These are phyloP conservation scores for Geotrichum fermentans DNA, from an alignment of 1,139 yeast genomes.

Conservation along the genomic window DNA sequence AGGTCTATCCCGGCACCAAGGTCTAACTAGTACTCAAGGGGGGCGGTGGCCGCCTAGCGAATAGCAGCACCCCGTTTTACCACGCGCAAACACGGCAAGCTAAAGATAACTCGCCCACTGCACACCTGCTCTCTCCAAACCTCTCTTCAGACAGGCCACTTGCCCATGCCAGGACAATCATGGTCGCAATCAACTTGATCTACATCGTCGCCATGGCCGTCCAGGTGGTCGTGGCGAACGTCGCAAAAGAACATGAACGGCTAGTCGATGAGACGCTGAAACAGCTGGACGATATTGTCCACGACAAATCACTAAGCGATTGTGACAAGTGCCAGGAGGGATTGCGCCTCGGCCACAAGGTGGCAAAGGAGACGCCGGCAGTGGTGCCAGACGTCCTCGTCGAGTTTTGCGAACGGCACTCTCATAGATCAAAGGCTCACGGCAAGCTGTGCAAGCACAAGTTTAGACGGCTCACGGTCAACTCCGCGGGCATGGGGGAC, in stretches of 20 bases:
- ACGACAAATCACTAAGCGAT: not conserved
- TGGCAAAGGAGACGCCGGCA: constrained; percentile 41
- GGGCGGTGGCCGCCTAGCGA: not conserved
- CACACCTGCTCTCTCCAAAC: not conserved
- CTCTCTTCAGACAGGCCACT: not conserved
- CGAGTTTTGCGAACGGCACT: constrained; percentile 42
- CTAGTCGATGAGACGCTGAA: not conserved
- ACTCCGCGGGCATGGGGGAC: constrained; percentile 38
- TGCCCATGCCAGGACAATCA: not conserved
- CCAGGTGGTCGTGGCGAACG: not conserved
- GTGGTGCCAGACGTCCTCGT: constrained; percentile 42
- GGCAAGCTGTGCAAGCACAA: constrained; percentile 31
- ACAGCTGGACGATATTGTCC: not conserved
- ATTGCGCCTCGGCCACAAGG: constrained; percentile 41
- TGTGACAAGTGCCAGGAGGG: constrained; percentile 42
- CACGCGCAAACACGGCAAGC: not conserved
- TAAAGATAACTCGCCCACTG: not conserved
- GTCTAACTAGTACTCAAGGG: not conserved
- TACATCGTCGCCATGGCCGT: not conserved
- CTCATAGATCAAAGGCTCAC: constrained; percentile 21
- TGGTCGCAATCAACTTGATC: not conserved
- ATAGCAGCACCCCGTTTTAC: not conserved
- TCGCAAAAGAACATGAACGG: not conserved
- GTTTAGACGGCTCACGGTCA: constrained; percentile 37
- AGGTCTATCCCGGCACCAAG: no score